Evolutionary conservation across 192 early-diverging fungal genomes (phyloP).

Genomic region (Entophlyctis helioformis): DNA sequence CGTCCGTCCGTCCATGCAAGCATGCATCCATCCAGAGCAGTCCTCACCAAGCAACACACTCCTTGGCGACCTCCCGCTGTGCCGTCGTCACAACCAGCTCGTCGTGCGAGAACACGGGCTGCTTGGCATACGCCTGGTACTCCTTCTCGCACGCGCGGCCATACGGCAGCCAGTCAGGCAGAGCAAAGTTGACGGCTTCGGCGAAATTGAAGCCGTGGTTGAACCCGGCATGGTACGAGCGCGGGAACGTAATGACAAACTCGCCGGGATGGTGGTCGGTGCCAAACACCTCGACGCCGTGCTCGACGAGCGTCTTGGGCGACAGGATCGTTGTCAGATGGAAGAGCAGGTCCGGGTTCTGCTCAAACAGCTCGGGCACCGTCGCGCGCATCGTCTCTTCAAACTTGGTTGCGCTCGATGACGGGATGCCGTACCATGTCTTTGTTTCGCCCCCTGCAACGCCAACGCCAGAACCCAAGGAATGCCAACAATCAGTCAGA

Average conservation of each 20-base stretch:
- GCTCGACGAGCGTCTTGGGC: conserved; percentile 56
- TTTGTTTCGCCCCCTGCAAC: conserved; percentile 96
- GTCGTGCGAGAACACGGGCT: conserved; percentile 92
- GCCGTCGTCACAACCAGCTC: conserved; percentile 48
- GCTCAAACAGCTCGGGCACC: conserved; percentile 79
- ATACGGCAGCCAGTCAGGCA: conserved; percentile 77
- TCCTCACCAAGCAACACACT: conserved; percentile 18
- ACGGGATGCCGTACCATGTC: conserved; percentile 96
- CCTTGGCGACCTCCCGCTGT: conserved; percentile 13
- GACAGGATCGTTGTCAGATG: conserved; percentile 88
- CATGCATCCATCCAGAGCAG: no score
- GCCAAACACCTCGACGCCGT: conserved; percentile 63
- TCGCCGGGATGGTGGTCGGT: conserved; percentile 86
- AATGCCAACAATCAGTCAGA: no score
- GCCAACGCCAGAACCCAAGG: no score
- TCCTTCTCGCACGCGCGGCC: conserved; percentile 68
- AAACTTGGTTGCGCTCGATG: conserved; percentile 62
- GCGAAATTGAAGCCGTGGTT: conserved; percentile 96
- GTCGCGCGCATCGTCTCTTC: conserved; percentile 69
- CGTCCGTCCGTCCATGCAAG: not conserved
- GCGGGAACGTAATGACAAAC: conserved; percentile 89
- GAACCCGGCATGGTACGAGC: conserved; percentile 91
- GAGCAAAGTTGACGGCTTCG: conserved; percentile 96
- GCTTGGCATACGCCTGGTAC: conserved; percentile 66
- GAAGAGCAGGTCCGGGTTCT: conserved; percentile 83